Evolutionary conservation across 768 basidiomycete genomes (phyloP), one percentile per base, ranked within the genome.

Genomic region (Filobasidium floriforme): DNA sequence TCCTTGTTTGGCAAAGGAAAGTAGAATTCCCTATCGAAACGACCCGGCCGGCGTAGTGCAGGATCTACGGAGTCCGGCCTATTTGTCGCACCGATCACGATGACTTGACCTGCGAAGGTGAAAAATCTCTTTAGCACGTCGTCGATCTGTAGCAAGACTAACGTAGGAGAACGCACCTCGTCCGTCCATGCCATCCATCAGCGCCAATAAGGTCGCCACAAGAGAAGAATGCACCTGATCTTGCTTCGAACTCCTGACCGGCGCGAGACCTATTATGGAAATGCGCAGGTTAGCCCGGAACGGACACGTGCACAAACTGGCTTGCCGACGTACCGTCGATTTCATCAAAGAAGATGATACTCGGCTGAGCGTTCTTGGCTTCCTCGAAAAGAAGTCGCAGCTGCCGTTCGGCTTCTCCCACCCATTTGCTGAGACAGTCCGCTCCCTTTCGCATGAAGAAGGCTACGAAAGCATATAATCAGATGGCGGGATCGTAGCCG

Each of bases 361-460:
- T 89, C 0, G 96, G 94, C 73, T 97, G 94, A 61, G 86, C 88
- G 61, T 87, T 86, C 59, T 87, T 85, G 0, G 96, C 96, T 81
- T 98, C 94, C 70, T 98, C 94, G 76, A 99, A 99, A 15, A 98
- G 82, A 46, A 97, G 83, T 0, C 96, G 86, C 1, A 99, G 83
- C 76, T 97, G 94, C 1, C 96, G 86, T 75, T 98, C 96, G 6
- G 96, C 94, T 80, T 99, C 96, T 61, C 96, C 96, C 14, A 99
- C 96, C 94, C 94, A 99, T 81, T 99, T 99, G 7, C 92, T 93
- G 32, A 98, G 83, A 71, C 89, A 90, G 79, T 99, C 96, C 41
- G 96, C 96, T 22, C 96, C 96, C 80, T 99, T 99, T 59, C 96
- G 88, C 96, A 99, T 98, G 83, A 94, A 99, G 82, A 99, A 99